A percentile compares a stretch with the other conserved stretches of the same genome.
phyloP scores from a whole-genome alignment of 1,139 yeast species.

The Pichia sp. region DNA sequence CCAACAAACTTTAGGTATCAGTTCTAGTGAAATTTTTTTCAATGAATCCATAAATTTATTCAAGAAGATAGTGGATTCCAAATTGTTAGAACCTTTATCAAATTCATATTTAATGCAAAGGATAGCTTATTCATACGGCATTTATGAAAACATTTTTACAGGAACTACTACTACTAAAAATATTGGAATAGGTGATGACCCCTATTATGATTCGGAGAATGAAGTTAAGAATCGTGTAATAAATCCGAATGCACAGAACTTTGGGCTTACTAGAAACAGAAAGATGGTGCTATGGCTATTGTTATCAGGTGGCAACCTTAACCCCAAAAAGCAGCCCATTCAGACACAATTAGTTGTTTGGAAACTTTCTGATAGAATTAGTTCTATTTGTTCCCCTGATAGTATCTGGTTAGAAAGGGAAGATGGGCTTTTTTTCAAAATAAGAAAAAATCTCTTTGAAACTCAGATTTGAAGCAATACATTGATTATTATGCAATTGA shows the following conservation, averaged over 20 bases:
- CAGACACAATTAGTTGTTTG: conserved; percentile 23
- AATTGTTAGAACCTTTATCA: conserved; percentile 36
- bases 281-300: conserved; percentile 78
- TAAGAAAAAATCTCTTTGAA: conserved; percentile 1
- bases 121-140: conserved; percentile 39
- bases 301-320: conserved; percentile 54
- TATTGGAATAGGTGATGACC: too few relatives aligned
- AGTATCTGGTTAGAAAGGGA: conserved; percentile 9
- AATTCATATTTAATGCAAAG: conserved; percentile 34
- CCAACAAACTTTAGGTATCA: not conserved
- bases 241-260: conserved; percentile 33
- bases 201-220: conserved; percentile 33
- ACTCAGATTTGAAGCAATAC: too few relatives aligned
- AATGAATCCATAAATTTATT: conserved; percentile 47
- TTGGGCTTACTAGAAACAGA: conserved; percentile 57
- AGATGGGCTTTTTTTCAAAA: conserved; percentile 4
- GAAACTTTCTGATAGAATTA: conserved; percentile 23
- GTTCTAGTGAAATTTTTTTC: conserved; percentile 31
- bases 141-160: conserved; percentile 19
- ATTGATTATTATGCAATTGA: too few relatives aligned
- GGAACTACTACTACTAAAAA: too few relatives aligned
- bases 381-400: conserved; percentile 10
- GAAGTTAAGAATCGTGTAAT: conserved; percentile 32
- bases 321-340: conserved; percentile 24
- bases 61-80: conserved; percentile 39